phyloP scores from a whole-genome alignment of 192 early-diverging fungal genomes.

The Podila epigama region DNA sequence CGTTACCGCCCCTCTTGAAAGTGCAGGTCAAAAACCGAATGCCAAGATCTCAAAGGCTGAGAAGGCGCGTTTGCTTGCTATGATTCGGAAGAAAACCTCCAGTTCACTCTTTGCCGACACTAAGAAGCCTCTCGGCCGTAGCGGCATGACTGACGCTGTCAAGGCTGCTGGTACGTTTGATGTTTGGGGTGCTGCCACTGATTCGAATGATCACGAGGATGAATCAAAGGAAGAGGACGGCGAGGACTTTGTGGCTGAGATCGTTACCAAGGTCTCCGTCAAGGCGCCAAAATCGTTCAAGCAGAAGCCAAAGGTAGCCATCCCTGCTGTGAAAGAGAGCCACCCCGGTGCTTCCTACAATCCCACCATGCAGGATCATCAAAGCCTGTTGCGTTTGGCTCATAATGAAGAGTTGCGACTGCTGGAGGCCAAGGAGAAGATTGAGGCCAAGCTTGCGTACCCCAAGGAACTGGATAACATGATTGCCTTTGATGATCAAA shows the following conservation, averaged over 20 bases:
- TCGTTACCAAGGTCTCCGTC: conserved; percentile 33
- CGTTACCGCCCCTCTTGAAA: background rate
- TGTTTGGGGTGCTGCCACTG: conserved; percentile 64
- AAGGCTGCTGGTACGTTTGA: conserved; percentile 61
- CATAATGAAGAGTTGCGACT: conserved; percentile 62
- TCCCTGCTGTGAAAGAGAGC: conserved; percentile 76
- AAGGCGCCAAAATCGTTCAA: conserved; percentile 55
- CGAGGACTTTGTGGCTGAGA: conserved; percentile 28
- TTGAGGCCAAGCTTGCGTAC: conserved; percentile 55
- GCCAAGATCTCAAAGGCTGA: conserved; percentile 45
- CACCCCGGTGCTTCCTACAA: conserved; percentile 94
- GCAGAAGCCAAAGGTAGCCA: conserved; percentile 50
- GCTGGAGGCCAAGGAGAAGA: conserved; percentile 31
- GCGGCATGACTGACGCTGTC: conserved; percentile 44
- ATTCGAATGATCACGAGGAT: conserved; percentile 54
- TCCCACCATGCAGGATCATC: conserved; percentile 83
- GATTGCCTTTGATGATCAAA: conserved; percentile 28
- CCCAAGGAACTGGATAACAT: conserved; percentile 48
- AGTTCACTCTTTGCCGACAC: conserved; percentile 25
- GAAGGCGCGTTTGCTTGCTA: conserved; percentile 26
- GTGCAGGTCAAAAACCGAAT: conserved; percentile 5
- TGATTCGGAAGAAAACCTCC: conserved; percentile 37
- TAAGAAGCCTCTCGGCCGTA: conserved; percentile 18
- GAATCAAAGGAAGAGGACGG: conserved; percentile 53
- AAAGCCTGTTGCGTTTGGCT: conserved; percentile 68